phyloP scores from a whole-genome alignment of 192 early-diverging fungal species.

The Backusella macrospora region DNA sequence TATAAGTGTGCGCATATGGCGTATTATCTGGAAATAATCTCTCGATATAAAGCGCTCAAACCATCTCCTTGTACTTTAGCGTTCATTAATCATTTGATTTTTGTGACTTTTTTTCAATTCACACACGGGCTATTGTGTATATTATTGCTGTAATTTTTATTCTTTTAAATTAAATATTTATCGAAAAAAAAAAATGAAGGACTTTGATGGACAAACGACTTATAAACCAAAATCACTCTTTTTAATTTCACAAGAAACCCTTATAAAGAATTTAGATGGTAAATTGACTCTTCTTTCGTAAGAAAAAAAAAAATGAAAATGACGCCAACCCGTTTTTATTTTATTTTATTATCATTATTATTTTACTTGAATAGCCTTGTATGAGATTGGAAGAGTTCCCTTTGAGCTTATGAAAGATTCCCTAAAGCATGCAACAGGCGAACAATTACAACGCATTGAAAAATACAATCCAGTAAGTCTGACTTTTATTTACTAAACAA shows the following conservation, averaged over 20 bases:
- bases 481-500: background rate
- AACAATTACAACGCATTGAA: conserved; percentile 23
- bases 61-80: no score
- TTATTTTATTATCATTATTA: background rate
- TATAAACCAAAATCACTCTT: background rate
- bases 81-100: background rate
- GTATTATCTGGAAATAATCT: no score
- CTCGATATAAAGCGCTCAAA: no score
- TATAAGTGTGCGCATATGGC: no score
- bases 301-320: background rate
- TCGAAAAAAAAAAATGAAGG: no score
- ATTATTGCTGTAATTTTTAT: background rate
- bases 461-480: conserved; percentile 18
- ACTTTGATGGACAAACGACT: background rate
- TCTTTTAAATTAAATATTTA: background rate
- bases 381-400: conserved; percentile 18
- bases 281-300: background rate
- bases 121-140: background rate
- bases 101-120: background rate
- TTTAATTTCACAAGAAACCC: background rate
- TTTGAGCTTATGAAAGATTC: conserved; percentile 5
- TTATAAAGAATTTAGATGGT: background rate
- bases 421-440: background rate
- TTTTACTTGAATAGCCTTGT: conserved; percentile 6
- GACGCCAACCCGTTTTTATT: background rate